Evolutionary conservation across 202 grass and related monocot genomes (phyloP), one percentile per base, ranked within the genome.

Genomic region (Bolboschoenoplectus hybrid): DNA sequence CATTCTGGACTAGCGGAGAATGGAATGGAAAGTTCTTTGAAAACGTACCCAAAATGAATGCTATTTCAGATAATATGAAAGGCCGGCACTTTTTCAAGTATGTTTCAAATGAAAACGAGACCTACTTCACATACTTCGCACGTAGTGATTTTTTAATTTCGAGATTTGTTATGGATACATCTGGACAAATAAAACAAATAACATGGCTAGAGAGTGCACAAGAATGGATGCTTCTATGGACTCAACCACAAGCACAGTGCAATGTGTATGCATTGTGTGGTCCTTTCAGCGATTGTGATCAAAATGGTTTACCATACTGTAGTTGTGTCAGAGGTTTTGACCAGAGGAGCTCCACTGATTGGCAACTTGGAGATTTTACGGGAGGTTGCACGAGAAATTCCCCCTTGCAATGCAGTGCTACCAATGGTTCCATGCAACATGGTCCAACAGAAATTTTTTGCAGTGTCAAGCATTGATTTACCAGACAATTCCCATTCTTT

Each of bases 51-150:
- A 80, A 74, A 73, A 80, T 81, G 80, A 47, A 56, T 56, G 53
- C 53, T 14, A 13, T 56, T 56, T 13, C 53, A 14, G 10, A 56
- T 56, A 13, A 56, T 14, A 0, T 26, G 26, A 26, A 4, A 56
- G 53, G 53, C 14, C 53, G 14, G 53, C 53, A 56, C 12, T 13
- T 56, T 36, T 40, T 16, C 1, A 5, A 34, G 43, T 90, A 56
- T 56, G 44, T 81, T 55, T 26, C 87, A 73, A 67, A 77, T 38
- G 63, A 63, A 16, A 49, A 81, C 1, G 79, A 85, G 65, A 83
- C 61, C 45, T 73, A 65, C 32, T 90, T 75, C 58, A 90, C 61
- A 88, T 86, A 82, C 71, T 85, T 17, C 84, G 87, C 84, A 62
- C 8, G 11, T 67, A 82, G 1, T 84, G 91, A 69, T 85, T 72